Evolutionary conservation across 441 rosid genomes (phyloP), one percentile per base, ranked within the genome.

Genomic region (Corymbia calophylla): DNA sequence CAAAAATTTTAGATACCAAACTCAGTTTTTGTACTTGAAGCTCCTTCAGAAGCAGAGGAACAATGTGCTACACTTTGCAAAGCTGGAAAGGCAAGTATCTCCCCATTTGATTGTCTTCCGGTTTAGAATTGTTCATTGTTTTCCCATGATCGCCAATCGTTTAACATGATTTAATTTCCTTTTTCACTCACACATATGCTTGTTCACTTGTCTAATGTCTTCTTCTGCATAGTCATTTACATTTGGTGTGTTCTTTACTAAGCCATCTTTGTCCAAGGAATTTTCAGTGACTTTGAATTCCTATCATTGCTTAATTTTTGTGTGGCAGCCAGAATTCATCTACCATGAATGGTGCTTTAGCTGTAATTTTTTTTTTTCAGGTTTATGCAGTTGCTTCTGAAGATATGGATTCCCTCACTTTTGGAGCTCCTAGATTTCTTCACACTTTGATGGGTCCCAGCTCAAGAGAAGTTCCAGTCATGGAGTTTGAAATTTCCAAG

Each of bases 381-480:
- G 99, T 96, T 91, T 97, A 96, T 91, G 99, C 96, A 55, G 99
- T 98, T 89, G 99, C 99, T 91, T 98, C 99, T 88, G 99, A 98
- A 94, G 99, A 98, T 91, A 98, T 97, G 99, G 99, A 98, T 88
- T 98, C 99, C 89, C 94, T 98, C 86, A 96, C 99, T 98, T 31
- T 97, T 93, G 99, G 99, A 87, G 96, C 99, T 92, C 93, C 99
- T 73, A 97, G 92, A 64, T 98, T 98, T 94, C 98, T 98, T 90
- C 98, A 97, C 90, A 99, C 96, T 93, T 92, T 98, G 93, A 97
- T 98, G 99, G 99, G 95, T 93, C 99, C 99, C 88, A 98, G 99
- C 92, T 97, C 99, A 77, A 95, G 97, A 95, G 97, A 98, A 92
- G 87, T 95, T 84, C 99, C 99, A 21, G 98, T 98, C 89, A 96